These are phyloP conservation scores for Neurospora tetrasperma DNA, from an alignment of 495 filamentous ascomycete species.

Conservation along the genomic window DNA sequence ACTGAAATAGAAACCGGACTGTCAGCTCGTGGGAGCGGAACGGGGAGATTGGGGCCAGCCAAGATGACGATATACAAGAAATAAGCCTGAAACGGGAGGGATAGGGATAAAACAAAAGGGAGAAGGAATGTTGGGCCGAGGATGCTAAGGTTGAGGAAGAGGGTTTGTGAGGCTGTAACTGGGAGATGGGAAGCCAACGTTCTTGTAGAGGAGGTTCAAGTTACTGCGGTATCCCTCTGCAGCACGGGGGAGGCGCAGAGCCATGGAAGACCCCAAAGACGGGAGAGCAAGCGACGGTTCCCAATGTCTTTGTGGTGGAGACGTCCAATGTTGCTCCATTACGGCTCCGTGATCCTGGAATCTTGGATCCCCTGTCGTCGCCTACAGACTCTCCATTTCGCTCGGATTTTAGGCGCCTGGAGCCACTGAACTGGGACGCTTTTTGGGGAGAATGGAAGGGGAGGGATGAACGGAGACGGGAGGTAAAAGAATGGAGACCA, in stretches of 20 bases:
- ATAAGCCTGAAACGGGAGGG: slow-evolving; percentile 1
- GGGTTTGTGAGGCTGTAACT: background rate
- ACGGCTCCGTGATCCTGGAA: background rate
- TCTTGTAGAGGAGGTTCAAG: background rate
- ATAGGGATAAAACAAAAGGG: slow-evolving; percentile 2
- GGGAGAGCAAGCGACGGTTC: background rate
- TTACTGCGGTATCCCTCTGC: background rate
- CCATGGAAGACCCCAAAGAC: background rate
- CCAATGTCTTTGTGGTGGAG: slow-evolving; percentile 1
- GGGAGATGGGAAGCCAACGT: background rate
- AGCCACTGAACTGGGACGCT: background rate
- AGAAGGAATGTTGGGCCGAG: background rate
- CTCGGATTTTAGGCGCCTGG: background rate
- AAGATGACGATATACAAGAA: background rate
- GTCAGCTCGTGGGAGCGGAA: background rate
- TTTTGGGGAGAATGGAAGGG: background rate
- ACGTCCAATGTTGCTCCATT: background rate
- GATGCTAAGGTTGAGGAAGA: background rate
- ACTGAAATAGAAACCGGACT: slow-evolving; percentile 6
- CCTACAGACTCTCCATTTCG: slow-evolving; percentile 1
- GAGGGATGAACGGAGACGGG: no score
- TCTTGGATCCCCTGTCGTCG: background rate
- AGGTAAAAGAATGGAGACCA: no score
- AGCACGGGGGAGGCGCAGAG: background rate
- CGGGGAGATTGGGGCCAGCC: background rate